These are phyloP conservation scores for Kwoniella sp. DNA, from an alignment of 768 basidiomycete genomes.

Conservation along the genomic window DNA sequence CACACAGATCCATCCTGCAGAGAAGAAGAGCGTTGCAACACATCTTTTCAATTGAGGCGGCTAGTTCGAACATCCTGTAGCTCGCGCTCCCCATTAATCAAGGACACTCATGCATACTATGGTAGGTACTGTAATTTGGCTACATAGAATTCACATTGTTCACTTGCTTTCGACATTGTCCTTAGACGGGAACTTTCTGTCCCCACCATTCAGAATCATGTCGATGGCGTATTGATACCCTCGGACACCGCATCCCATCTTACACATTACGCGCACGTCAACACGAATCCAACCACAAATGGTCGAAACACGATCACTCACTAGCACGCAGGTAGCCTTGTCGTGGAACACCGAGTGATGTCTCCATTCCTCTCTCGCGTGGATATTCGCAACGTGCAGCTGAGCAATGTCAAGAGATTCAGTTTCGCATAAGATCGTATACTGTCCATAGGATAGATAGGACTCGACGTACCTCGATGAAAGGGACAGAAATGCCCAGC, in stretches of 20 bases:
- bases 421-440: background rate
- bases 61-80: too few species aligned
- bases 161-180: conserved; percentile 3
- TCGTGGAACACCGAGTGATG: conserved; percentile 44
- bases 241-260: conserved; percentile 32
- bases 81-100: too few species aligned
- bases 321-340: conserved; percentile 39
- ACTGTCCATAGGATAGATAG: background rate
- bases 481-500: conserved; percentile 35
- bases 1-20: too few species aligned
- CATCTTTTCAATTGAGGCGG: too few species aligned
- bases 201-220: conserved; percentile 22
- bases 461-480: conserved; percentile 34
- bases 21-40: too few species aligned
- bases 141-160: too few species aligned
- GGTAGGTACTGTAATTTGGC: too few species aligned
- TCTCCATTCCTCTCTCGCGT: conserved; percentile 40
- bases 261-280: background rate
- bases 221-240: conserved; percentile 30
- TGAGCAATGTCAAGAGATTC: background rate
- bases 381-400: conserved; percentile 42
- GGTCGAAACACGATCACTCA: too few species aligned
- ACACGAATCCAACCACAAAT: too few species aligned
- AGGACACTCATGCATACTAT: too few species aligned
- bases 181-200: conserved; percentile 29